Conservation (phyloP, 2,329 filamentous ascomycete genomes). For the Botrytis squamosa region DNA sequence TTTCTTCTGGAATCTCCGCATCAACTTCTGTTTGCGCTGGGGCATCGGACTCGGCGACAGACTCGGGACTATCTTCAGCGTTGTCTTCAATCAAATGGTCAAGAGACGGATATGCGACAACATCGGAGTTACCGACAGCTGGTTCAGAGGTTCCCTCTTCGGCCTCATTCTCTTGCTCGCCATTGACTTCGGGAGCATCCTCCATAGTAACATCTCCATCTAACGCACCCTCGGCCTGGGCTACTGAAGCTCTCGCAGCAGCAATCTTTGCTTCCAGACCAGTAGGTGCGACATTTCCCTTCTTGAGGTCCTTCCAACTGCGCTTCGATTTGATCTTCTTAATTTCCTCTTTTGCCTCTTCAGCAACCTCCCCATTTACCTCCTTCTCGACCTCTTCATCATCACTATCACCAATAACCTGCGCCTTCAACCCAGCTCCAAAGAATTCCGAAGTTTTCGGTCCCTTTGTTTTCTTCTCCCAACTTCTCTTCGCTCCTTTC, state of each 20-base stretch:
- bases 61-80: not conserved
- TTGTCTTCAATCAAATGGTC: conserved; percentile 7
- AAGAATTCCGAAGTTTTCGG: conserved; percentile 16
- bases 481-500: not conserved
- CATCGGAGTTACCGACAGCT: not conserved
- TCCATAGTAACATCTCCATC: conserved; percentile 7
- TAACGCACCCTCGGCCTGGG: not conserved
- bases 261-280: conserved; percentile 7
- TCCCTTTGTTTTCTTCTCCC: conserved; percentile 3
- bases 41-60: not conserved
- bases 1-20: not conserved
- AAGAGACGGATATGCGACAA: conserved; percentile 7
- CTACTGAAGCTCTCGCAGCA: conserved; percentile 3
- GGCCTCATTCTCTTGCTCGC: not conserved
- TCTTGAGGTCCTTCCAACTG: conserved; percentile 8
- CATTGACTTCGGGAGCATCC: not conserved
- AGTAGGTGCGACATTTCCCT: not conserved
- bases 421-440: not conserved
- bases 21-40: not conserved
- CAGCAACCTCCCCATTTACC: not conserved
- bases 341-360: not conserved
- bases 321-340: conserved; percentile 13
- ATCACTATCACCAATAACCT: not conserved
- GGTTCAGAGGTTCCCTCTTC: not conserved
- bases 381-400: not conserved